A percentile compares a stretch with the other conserved stretches of the same genome.
Conservation (phyloP, 2,329 filamentous ascomycete species). For the Pseudopyrenochaeta lycopersici region DNA sequence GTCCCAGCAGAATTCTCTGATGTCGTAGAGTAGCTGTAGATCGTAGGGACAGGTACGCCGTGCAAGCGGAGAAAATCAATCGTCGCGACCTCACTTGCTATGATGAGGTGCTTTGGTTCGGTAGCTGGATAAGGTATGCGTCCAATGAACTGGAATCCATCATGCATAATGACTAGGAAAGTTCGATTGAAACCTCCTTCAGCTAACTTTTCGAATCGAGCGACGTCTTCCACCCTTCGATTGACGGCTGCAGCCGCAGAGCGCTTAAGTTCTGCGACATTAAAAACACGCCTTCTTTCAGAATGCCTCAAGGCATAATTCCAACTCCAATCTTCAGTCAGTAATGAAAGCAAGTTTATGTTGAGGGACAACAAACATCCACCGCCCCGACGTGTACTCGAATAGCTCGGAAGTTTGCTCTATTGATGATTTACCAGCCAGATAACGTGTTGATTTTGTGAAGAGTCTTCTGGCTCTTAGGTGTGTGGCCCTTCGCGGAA, state of each 20-base stretch:
- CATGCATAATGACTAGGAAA: constrained; percentile 34
- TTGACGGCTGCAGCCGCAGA: constrained; percentile 38
- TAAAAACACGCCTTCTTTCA: constrained; percentile 29
- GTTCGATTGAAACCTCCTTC: constrained; percentile 38
- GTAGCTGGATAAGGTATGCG: constrained; percentile 35
- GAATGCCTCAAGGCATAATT: constrained; percentile 28
- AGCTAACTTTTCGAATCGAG: constrained; percentile 31
- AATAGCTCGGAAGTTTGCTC: constrained; percentile 23
- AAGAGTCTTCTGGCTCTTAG: no score
- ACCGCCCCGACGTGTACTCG: constrained; percentile 34
- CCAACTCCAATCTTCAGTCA: constrained; percentile 24
- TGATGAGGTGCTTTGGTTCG: constrained; percentile 32
- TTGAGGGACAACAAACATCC: constrained; percentile 24
- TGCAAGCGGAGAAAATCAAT: constrained; percentile 44
- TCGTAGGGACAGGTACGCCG: constrained; percentile 47
- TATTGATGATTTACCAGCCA: background rate
- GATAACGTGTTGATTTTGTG: no score
- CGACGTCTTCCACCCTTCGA: constrained; percentile 26
- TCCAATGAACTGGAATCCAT: constrained; percentile 36
- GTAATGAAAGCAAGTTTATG: constrained; percentile 5
- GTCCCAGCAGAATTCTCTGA: constrained; percentile 48
- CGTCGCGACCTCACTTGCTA: constrained; percentile 52
- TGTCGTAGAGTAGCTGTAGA: constrained; percentile 46
- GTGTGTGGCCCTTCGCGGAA: no score
- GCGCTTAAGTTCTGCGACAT: constrained; percentile 31